Evolutionary conservation across 257 asterid species (phyloP).

Genomic region (Plectranthus barbatus): DNA sequence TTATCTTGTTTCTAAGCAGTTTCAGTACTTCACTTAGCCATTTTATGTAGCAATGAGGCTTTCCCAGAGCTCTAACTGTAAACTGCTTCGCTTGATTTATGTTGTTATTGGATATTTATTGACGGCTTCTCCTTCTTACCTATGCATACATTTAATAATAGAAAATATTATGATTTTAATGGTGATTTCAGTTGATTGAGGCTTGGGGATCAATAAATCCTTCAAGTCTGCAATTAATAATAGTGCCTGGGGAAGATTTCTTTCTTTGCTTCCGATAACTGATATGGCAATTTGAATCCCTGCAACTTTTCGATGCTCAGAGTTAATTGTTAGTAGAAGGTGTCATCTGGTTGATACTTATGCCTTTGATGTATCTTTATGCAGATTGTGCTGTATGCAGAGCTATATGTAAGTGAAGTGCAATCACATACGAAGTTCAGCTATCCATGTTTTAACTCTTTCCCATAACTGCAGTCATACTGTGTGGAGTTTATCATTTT

Average conservation of each 20-base stretch:
- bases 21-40: background rate
- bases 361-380: constrained; percentile 7
- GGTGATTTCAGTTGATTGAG: background rate
- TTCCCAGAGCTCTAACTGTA: background rate
- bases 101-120: background rate
- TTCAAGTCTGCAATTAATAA: too few relatives aligned
- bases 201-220: background rate
- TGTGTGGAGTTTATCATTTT: constrained; percentile 72
- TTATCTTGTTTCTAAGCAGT: background rate
- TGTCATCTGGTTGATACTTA: background rate
- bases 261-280: background rate
- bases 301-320: background rate
- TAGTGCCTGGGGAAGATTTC: background rate
- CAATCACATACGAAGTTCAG: background rate
- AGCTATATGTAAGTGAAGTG: constrained; percentile 56
- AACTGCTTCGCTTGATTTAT: background rate
- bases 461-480: constrained; percentile 44
- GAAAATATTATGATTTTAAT: background rate
- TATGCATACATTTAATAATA: background rate
- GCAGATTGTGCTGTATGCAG: constrained; percentile 83
- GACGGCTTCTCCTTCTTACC: background rate
- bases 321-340: background rate
- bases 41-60: background rate
- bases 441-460: constrained; percentile 3
- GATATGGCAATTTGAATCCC: background rate